Evolutionary conservation across 129 eudicot genomes (phyloP).

Genomic region (Arctium minus): DNA sequence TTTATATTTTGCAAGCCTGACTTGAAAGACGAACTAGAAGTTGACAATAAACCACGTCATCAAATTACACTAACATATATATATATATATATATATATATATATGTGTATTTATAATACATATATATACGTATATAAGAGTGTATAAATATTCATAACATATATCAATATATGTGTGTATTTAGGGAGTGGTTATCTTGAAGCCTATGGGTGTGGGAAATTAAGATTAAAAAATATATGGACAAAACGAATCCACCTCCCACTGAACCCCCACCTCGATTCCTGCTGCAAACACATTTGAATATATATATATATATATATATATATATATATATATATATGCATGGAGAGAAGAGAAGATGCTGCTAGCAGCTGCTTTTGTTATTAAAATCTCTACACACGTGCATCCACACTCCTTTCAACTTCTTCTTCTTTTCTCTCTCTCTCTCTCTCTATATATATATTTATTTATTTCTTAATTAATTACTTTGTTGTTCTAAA

Average conservation of each 20-base stretch:
- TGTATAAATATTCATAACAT: neutral
- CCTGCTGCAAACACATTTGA: neutral
- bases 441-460: neutral
- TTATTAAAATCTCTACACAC: slow-evolving; percentile 6
- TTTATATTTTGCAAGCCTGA: neutral
- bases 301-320: neutral
- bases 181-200: neutral
- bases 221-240: neutral
- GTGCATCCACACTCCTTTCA: slow-evolving; percentile 14
- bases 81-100: neutral
- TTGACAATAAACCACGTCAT: neutral
- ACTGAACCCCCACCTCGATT: slow-evolving; percentile 14
- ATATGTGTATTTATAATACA: neutral
- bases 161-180: neutral
- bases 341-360: neutral
- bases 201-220: neutral
- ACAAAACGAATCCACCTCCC: slow-evolving; percentile 31
- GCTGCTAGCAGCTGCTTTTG: neutral
- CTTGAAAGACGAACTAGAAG: neutral
- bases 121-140: neutral
- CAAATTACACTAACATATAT: too few relatives aligned
- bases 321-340: neutral
- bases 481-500: neutral
- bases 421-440: neutral
- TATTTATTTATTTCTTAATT: too few relatives aligned